A percentile compares a stretch with the other conserved stretches of the same genome.
phyloP scores from a whole-genome alignment of 768 basidiomycete genomes.

The Lactarius tabidus region DNA sequence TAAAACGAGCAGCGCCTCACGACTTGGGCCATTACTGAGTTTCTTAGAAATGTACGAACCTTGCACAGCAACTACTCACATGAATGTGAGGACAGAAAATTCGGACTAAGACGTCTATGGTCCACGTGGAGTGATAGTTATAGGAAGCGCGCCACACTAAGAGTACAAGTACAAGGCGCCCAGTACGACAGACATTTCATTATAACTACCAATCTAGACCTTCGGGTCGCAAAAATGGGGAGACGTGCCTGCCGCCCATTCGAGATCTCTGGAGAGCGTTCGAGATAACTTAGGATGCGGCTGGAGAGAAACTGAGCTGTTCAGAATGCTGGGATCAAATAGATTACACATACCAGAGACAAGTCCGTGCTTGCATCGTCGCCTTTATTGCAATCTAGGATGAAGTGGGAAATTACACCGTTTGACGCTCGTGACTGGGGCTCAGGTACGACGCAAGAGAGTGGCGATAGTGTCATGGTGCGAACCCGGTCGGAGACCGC shows the following conservation, averaged over 20 bases:
- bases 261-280: neutral
- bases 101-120: too few relatives aligned
- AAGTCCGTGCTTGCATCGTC: too few relatives aligned
- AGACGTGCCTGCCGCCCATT: neutral
- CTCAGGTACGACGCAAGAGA: neutral
- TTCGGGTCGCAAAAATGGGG: neutral
- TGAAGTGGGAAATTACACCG: neutral
- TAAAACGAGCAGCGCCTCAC: too few relatives aligned
- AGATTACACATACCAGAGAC: neutral
- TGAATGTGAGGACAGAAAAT: too few relatives aligned
- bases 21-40: too few relatives aligned
- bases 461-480: neutral
- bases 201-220: too few relatives aligned
- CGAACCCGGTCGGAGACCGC: neutral
- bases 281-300: neutral
- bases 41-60: too few relatives aligned
- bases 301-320: neutral
- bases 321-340: neutral
- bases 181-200: too few relatives aligned
- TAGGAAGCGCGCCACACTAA: too few relatives aligned
- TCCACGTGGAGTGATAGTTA: too few relatives aligned
- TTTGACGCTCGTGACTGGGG: neutral
- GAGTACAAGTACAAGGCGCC: too few relatives aligned
- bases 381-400: neutral
- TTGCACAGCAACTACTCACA: too few relatives aligned